Evolutionary conservation across 768 basidiomycete species (phyloP), one percentile per base, ranked within the genome.

Genomic region (Mycena venus): DNA sequence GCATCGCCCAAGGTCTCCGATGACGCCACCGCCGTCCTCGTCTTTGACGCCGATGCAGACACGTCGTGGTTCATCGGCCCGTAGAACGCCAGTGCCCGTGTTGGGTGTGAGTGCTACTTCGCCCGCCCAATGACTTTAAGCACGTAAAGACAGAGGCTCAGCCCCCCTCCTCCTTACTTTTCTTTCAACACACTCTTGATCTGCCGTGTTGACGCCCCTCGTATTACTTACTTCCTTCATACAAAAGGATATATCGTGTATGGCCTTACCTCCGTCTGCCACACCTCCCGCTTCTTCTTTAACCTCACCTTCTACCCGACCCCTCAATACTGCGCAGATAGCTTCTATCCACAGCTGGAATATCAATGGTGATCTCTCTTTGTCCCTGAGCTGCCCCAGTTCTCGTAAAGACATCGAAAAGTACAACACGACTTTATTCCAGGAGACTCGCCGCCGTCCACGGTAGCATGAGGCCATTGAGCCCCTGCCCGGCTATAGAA

Each of bases 81-180:
- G 10, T 67, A 53, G 53, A 67, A 67, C 27, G 27, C 3, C 38
- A 56, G 11, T n/a, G 6, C 65, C 25, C 65, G 53, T 19, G 36
- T n/a, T 25, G 44, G 65, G 1, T 67, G 21, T 27, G 53, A 67
- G 38, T 4, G 10, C 12, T 67, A 38, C 65, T 6, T 11, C 5
- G 65, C 38, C 4, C 49, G 51, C 49, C 34, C 25, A 3, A 15
- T 12, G 19, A 5, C 49, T 66, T 66, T 66, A 68, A 68, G 60
- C n/a, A 3, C 9, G 8, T 69, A 38, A 38, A 44, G 59, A 59
- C 68, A 69, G n/a, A n/a, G n/a, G 58, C 68, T 69, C 68, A 69
- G 31, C 58, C 58, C 44, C 68, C 56, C 34, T n/a, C 31, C 51
- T n/a, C n/a, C 23, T 15, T 12, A 6, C 56, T 44, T 47, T 29